phyloP scores from a whole-genome alignment of 2,329 filamentous ascomycete genomes.

The Boeremia lycopersici region DNA sequence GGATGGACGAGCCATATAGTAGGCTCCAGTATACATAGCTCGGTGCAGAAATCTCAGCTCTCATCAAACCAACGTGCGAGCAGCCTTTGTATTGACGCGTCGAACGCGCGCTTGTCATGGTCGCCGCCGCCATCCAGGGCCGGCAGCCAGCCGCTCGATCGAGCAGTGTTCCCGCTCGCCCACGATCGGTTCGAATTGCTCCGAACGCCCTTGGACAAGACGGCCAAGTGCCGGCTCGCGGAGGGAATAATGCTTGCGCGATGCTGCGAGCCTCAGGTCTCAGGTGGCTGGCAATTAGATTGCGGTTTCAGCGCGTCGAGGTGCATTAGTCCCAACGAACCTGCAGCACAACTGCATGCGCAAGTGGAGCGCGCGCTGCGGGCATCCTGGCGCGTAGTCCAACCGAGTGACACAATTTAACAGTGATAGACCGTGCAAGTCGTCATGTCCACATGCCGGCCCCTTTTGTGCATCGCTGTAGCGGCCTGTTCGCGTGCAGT shows the following conservation, averaged over 20 bases:
- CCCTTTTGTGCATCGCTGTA: conserved; percentile 15
- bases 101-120: conserved; percentile 8
- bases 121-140: background rate
- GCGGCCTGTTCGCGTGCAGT: conserved; percentile 1
- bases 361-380: conserved; percentile 3
- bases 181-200: conserved; percentile 6
- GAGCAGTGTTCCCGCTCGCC: conserved; percentile 12
- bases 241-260: conserved; percentile 8
- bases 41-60: background rate
- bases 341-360: conserved; percentile 8
- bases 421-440: conserved; percentile 10
- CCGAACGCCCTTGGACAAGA: background rate
- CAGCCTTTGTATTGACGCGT: conserved; percentile 2
- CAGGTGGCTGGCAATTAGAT: conserved; percentile 7
- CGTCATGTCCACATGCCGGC: conserved; percentile 2
- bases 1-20: background rate
- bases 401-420: conserved; percentile 1
- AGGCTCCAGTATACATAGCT: background rate
- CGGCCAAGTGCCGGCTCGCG: conserved; percentile 10
- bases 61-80: background rate
- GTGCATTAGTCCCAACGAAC: conserved; percentile 15
- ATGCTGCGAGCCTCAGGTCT: conserved; percentile 6
- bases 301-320: conserved; percentile 10
- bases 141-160: conserved; percentile 9
- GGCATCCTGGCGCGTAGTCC: conserved; percentile 11